phyloP scores from a whole-genome alignment of 495 filamentous ascomycete species.

The Hypoxylon intermedium region DNA sequence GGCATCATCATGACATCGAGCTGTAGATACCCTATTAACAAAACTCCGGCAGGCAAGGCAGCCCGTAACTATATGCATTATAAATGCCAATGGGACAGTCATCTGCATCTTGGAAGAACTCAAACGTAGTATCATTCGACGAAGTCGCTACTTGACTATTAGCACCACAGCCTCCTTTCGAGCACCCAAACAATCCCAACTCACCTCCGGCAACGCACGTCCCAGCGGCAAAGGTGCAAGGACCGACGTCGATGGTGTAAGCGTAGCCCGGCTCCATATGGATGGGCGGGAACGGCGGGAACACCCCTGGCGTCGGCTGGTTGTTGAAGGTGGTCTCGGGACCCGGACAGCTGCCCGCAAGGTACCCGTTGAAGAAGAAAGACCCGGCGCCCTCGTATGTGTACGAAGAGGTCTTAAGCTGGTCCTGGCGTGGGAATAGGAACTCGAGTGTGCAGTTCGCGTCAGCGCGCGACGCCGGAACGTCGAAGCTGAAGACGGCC shows the following conservation, averaged over 20 bases:
- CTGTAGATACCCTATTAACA: background rate
- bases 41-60: slow-evolving; percentile 23
- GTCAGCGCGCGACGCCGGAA: slow-evolving; percentile 32
- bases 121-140: slow-evolving; percentile 26
- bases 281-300: slow-evolving; percentile 34
- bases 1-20: no score
- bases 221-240: slow-evolving; percentile 32
- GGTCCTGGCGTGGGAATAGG: slow-evolving; percentile 33
- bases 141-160: slow-evolving; percentile 20
- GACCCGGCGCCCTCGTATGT: slow-evolving; percentile 30
- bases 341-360: slow-evolving; percentile 34
- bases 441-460: slow-evolving; percentile 43
- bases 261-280: slow-evolving; percentile 42
- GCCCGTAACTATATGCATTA: slow-evolving; percentile 26
- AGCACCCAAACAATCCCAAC: background rate
- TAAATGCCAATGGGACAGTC: slow-evolving; percentile 31
- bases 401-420: slow-evolving; percentile 27
- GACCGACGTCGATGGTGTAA: slow-evolving; percentile 40
- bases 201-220: slow-evolving; percentile 38
- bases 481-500: slow-evolving; percentile 37
- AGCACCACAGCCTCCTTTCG: background rate
- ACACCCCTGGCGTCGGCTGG: slow-evolving; percentile 25
- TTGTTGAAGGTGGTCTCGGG: slow-evolving; percentile 36
- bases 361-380: slow-evolving; percentile 38
- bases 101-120: slow-evolving; percentile 14